A percentile compares a stretch with the other conserved stretches of the same genome.
These are phyloP conservation scores for Articulospora tetracladia DNA, from an alignment of 495 filamentous ascomycete species.

Conservation along the genomic window DNA sequence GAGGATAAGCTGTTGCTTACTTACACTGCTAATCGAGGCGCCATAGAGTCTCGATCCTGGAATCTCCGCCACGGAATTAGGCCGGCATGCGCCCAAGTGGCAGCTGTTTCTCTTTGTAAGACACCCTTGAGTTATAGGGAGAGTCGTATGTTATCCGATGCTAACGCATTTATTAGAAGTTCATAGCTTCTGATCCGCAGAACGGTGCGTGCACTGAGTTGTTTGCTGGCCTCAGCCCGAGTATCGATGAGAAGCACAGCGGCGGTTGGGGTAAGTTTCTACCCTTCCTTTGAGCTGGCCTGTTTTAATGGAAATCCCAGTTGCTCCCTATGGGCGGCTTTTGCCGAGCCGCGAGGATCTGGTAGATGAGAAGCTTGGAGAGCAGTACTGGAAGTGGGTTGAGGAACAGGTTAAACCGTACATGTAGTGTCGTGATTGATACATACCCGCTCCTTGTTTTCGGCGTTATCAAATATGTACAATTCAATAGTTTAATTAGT, in stretches of 20 bases:
- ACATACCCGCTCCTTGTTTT: too few species aligned
- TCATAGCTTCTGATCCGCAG: conserved; percentile 11
- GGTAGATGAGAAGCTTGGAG: conserved; percentile 31
- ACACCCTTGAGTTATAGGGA: too few species aligned
- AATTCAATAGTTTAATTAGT: too few species aligned
- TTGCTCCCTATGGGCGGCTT: conserved; percentile 36
- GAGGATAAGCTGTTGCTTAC: background rate
- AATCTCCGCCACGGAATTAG: conserved; percentile 37
- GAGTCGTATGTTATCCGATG: too few species aligned
- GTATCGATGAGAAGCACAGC: conserved; percentile 24
- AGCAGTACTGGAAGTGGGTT: conserved; percentile 38
- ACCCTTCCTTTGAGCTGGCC: background rate
- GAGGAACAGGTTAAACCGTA: conserved; percentile 33
- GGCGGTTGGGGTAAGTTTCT: conserved; percentile 16
- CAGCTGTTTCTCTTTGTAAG: conserved; percentile 14
- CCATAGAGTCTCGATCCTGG: conserved; percentile 42
- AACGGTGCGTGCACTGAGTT: conserved; percentile 41
- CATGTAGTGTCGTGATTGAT: background rate
- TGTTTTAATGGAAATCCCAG: conserved; percentile 17
- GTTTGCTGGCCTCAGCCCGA: conserved; percentile 34
- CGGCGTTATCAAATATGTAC: too few species aligned
- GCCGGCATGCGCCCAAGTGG: conserved; percentile 26
- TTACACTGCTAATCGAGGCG: conserved; percentile 4
- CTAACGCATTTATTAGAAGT: background rate
- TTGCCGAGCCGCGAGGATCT: conserved; percentile 31